A percentile compares a stretch with the other conserved stretches of the same genome.
Conservation (phyloP, 352 stramenopile genomes). For the Phytophthora tubulina region DNA sequence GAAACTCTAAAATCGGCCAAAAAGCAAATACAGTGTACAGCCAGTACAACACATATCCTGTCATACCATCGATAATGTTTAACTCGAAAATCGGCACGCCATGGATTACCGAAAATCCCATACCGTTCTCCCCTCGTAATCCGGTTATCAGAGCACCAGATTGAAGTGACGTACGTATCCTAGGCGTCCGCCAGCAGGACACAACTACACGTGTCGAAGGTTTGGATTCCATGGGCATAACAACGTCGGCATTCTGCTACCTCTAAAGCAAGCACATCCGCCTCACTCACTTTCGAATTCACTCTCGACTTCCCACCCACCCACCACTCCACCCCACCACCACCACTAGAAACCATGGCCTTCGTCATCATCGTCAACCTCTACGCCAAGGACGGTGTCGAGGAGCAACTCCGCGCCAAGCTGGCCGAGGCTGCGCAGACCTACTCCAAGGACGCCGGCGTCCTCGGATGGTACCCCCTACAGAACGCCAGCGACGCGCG, state of each 20-base stretch:
- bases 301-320: conserved; percentile 21
- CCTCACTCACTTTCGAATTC: conserved; percentile 32
- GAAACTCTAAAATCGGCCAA: too few relatives aligned
- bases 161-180: conserved; percentile 30
- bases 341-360: conserved; percentile 22
- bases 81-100: background rate
- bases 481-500: conserved; percentile 27
- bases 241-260: background rate
- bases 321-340: background rate
- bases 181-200: background rate
- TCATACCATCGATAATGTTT: too few relatives aligned
- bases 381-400: conserved; percentile 32
- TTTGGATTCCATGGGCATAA: background rate
- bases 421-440: conserved; percentile 25
- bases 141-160: conserved; percentile 9
- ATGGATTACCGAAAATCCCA: conserved; percentile 14
- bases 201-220: conserved; percentile 1
- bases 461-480: conserved; percentile 25
- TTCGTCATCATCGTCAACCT: conserved; percentile 34
- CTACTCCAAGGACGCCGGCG: conserved; percentile 27
- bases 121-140: conserved; percentile 4
- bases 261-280: background rate
- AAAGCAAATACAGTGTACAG: too few relatives aligned
- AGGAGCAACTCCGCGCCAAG: conserved; percentile 32
- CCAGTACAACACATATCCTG: too few relatives aligned